phyloP scores from a whole-genome alignment of 257 asterid species.

The Voacanga thouarsii region DNA sequence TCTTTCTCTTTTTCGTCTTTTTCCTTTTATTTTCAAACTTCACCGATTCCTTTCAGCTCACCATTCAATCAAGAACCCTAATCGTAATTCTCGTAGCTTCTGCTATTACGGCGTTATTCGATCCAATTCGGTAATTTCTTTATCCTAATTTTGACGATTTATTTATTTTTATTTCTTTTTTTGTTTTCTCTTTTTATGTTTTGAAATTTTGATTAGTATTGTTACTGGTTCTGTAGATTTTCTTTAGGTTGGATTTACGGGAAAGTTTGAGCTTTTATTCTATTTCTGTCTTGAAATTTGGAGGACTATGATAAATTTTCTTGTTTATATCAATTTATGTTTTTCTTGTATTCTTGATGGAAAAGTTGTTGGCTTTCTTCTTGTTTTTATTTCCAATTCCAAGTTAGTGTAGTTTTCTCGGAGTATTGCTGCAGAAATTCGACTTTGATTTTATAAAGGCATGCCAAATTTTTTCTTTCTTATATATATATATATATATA shows the following conservation, averaged over 20 bases:
- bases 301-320: neutral
- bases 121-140: constrained; percentile 16
- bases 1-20: neutral
- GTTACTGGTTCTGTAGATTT: neutral
- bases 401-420: neutral
- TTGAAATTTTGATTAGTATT: neutral
- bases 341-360: neutral
- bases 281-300: neutral
- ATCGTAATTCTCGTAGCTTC: neutral
- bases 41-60: neutral
- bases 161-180: neutral
- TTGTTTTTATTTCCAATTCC: neutral
- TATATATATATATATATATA: too few relatives aligned
- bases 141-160: neutral
- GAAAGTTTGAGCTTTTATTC: neutral
- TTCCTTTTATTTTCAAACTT: neutral
- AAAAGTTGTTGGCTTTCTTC: neutral
- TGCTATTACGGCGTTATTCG: neutral
- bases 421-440: neutral
- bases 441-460: neutral
- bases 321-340: neutral
- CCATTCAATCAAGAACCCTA: constrained; percentile 5
- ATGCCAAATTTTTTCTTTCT: neutral
- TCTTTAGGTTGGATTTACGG: neutral
- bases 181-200: neutral